Evolutionary conservation across 441 rosid genomes (phyloP).

Genomic region (Erodium chrysanthum): DNA sequence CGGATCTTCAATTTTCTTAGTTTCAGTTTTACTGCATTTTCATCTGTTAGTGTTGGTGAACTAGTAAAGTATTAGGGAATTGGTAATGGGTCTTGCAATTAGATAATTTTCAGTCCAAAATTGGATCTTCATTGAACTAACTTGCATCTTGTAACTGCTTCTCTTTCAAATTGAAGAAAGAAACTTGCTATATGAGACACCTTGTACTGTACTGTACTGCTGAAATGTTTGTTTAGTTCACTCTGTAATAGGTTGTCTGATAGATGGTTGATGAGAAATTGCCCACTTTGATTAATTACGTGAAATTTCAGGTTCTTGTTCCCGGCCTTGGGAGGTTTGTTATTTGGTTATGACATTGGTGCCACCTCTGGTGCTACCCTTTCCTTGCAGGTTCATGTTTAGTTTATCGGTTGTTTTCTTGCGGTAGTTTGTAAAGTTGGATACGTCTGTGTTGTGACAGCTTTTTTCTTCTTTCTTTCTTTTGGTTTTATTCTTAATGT

Average conservation of each 20-base stretch:
- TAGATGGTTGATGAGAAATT: background rate
- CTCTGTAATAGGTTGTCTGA: background rate
- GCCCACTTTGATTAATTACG: background rate
- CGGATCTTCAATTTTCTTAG: background rate
- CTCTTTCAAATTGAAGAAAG: background rate
- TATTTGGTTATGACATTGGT: conserved; percentile 94
- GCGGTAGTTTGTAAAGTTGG: background rate
- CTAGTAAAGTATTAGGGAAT: background rate
- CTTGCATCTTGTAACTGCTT: background rate
- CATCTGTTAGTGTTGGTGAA: background rate
- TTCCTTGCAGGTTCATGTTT: conserved; percentile 59
- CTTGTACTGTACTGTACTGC: background rate
- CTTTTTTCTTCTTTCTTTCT: too few relatives aligned
- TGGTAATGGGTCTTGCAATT: background rate
- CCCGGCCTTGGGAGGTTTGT: conserved; percentile 85
- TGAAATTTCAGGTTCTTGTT: conserved; percentile 57
- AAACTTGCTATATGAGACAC: background rate
- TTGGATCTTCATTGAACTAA: background rate
- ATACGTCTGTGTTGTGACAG: too few relatives aligned
- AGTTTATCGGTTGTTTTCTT: conserved; percentile 8
- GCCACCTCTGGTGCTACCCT: conserved; percentile 89
- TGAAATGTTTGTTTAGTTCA: background rate
- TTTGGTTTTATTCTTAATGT: background rate
- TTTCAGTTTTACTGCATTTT: background rate
- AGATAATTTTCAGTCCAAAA: background rate